These are phyloP conservation scores for Puccinia sorghi DNA, from an alignment of 1,284 basidiomycete species.

Conservation along the genomic window DNA sequence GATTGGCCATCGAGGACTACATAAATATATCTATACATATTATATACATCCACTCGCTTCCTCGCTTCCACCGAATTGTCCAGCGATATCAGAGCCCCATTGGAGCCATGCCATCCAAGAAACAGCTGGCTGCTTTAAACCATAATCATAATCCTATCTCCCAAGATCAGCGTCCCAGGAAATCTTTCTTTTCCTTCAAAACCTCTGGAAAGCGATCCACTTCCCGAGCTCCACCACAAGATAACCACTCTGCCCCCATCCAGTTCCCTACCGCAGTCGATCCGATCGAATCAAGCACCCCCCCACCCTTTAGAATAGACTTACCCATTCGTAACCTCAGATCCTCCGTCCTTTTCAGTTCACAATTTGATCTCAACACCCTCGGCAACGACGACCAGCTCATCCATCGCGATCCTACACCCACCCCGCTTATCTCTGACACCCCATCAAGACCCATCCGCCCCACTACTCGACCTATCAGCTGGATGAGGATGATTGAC, in stretches of 20 bases:
- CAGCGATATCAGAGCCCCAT: slow-evolving; percentile 32
- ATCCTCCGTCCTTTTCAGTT: slow-evolving; percentile 33
- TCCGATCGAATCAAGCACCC: no score
- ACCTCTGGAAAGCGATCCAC: background rate
- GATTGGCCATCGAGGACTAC: no score
- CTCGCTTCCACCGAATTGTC: background rate
- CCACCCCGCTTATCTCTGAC: background rate
- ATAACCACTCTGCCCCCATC: background rate
- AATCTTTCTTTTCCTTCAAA: slow-evolving; percentile 38
- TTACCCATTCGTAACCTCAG: slow-evolving; percentile 11
- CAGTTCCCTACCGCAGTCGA: background rate
- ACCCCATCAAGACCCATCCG: slow-evolving; percentile 27
- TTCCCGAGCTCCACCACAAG: background rate
- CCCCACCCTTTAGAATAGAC: slow-evolving; percentile 1
- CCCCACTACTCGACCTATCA: slow-evolving; percentile 23
- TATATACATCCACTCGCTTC: no score
- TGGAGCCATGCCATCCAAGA: slow-evolving; percentile 27
- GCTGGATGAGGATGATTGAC: slow-evolving; percentile 45
- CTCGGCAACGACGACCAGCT: background rate
- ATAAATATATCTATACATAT: no score
- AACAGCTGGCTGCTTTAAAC: background rate
- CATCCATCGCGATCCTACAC: slow-evolving; percentile 24
- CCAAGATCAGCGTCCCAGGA: slow-evolving; percentile 9
- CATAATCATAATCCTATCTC: no score
- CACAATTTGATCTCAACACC: slow-evolving; percentile 30